Evolutionary conservation across 192 early-diverging fungal species (phyloP).

Genomic region (Oehlia diaphana): DNA sequence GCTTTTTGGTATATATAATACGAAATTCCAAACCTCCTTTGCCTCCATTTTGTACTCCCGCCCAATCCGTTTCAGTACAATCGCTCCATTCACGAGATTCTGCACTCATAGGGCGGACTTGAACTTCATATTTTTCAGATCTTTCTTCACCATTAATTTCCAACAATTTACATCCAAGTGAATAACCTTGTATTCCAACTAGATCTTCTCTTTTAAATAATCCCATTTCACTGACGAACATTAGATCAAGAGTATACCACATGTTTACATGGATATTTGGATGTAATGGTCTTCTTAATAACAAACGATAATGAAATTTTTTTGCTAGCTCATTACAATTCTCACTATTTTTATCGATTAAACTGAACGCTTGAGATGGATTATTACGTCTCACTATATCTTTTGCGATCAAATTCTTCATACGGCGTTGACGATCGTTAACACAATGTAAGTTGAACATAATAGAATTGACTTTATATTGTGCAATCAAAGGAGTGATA

Average conservation of each 20-base stretch:
- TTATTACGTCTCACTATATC: conserved; percentile 7
- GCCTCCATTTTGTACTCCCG: conserved; percentile 19
- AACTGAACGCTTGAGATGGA: neutral
- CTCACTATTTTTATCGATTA: neutral
- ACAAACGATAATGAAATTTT: conserved; percentile 26
- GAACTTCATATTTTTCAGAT: neutral
- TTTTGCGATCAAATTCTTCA: neutral
- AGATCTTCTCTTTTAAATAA: conserved; percentile 27
- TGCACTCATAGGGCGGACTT: conserved; percentile 23
- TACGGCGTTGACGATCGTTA: conserved; percentile 1
- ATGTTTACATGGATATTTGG: conserved; percentile 26
- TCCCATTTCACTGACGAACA: conserved; percentile 28
- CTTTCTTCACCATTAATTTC: conserved; percentile 1
- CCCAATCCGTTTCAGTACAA: conserved; percentile 10
- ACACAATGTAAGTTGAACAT: conserved; percentile 23
- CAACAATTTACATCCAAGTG: conserved; percentile 12
- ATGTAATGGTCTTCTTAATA: conserved; percentile 19
- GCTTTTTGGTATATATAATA: neutral
- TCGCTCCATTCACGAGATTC: conserved; percentile 29
- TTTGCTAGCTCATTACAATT: neutral
- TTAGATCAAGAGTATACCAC: conserved; percentile 29
- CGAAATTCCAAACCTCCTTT: conserved; percentile 29
- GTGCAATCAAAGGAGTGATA: conserved; percentile 9
- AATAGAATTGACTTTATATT: neutral
- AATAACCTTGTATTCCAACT: conserved; percentile 17